Base-by-base conservation (phyloP, 495 filamentous ascomycete genomes). In the Tuber aestivum region DNA sequence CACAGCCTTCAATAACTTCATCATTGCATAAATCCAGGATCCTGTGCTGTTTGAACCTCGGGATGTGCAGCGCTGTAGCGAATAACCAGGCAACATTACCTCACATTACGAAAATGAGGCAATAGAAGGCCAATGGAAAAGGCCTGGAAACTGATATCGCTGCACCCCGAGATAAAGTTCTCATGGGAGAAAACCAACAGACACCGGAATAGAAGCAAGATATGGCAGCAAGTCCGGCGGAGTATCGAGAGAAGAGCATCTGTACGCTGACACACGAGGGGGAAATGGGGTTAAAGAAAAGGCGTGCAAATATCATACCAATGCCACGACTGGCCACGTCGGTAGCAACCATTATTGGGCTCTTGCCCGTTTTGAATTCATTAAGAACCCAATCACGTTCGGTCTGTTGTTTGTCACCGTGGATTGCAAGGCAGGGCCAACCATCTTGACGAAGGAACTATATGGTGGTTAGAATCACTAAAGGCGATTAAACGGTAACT, bases 341-440 rank as follows among this genome's bases (percentile, higher is more conserved):
- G 72, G 95, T 99, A 83, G 95, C 95, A 84, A 99, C 95, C 88
- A 99, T 96, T 84, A 99, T 93, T 69, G 94, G 94, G 83, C 92
- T 93, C 85, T 92, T 90, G 86, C 95, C 94, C 80, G 93, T 94
- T 90, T 98, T 99, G 89, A 99, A 99, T 85, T 99, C 95, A 84
- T 97, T 97, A 84, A 99, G 87, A 81, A 99, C 95, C 95, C 95
- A 99, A 87, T 99, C 95, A 87, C 95, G 94, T 86, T 99, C 95
- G 84, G 97, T 96, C 84, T 99, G 95, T 83, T 97, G 94, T 87
- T 99, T 99, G 89, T 99, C 95, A 82, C 95, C 95, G 87, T 99
- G 95, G 81, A 99, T 99, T 70, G 95, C 94, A 70, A 99, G 91
- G 61, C 95, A 96, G 76, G 95, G 95, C 95, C 95, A 99, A 81